Conservation (phyloP, 2,329 filamentous ascomycete genomes). For the Exophiala dermatitidis region DNA sequence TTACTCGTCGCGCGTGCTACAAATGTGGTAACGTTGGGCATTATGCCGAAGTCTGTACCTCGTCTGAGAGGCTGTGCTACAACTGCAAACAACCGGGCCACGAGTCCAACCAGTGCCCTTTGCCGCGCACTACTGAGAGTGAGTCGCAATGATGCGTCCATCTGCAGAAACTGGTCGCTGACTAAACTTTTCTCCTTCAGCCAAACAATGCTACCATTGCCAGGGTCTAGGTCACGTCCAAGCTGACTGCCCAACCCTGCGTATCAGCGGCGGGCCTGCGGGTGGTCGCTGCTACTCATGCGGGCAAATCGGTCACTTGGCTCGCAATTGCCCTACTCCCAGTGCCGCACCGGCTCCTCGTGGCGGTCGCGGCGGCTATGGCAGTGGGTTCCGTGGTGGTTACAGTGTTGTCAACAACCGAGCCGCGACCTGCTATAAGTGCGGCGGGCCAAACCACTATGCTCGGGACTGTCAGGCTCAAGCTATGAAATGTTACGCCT, state of each 20-base stretch:
- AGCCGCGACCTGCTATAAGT: constrained; percentile 62
- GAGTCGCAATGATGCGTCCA: constrained; percentile 32
- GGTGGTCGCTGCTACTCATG: constrained; percentile 95
- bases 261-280: constrained; percentile 70
- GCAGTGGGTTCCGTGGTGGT: constrained; percentile 62
- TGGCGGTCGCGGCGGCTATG: constrained; percentile 58
- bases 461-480: constrained; percentile 97
- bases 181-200: constrained; percentile 37
- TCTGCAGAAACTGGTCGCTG: neutral
- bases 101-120: constrained; percentile 95
- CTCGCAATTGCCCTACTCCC: constrained; percentile 78
- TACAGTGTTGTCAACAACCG: constrained; percentile 50
- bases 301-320: constrained; percentile 84
- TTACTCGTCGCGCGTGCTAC: constrained; percentile 77
- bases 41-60: constrained; percentile 83
- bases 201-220: constrained; percentile 99
- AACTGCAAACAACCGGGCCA: constrained; percentile 84
- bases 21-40: constrained; percentile 73
- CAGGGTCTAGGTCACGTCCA: constrained; percentile 97
- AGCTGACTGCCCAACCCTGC: constrained; percentile 95
- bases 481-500: constrained; percentile 97
- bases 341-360: constrained; percentile 59
- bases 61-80: constrained; percentile 96
- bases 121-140: constrained; percentile 91
- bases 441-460: constrained; percentile 88